Percentiles rank a stretch among this genome's conserved stretches.
These are phyloP conservation scores for Entomophthora muscae DNA, from an alignment of 371 early-diverging fungal species.

Conservation along the genomic window DNA sequence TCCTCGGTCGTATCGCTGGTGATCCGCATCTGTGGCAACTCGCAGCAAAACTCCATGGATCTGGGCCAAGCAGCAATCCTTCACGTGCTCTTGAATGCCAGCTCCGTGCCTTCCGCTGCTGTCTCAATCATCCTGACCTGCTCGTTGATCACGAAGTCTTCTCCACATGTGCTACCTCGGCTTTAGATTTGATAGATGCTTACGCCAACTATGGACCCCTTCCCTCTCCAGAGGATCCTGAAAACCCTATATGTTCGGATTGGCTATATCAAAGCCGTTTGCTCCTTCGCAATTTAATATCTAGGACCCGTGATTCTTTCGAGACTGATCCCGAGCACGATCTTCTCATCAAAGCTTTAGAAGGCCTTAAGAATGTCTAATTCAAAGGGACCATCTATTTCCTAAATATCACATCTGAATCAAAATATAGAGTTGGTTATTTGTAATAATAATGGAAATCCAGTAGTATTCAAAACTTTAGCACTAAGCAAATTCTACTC, in stretches of 20 bases:
- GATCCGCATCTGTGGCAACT: conserved; percentile 58
- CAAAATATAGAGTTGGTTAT: too few species aligned
- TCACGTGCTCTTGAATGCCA: conserved; percentile 55
- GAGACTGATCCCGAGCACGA: conserved; percentile 45
- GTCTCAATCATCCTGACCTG: conserved; percentile 50
- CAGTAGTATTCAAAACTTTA: too few species aligned
- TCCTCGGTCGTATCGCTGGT: conserved; percentile 53
- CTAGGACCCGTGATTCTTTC: conserved; percentile 52
- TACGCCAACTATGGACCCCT: conserved; percentile 46
- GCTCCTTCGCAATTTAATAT: conserved; percentile 62
- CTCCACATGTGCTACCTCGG: conserved; percentile 38
- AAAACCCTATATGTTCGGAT: conserved; percentile 46
- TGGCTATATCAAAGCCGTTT: conserved; percentile 75
- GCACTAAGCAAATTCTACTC: too few species aligned
- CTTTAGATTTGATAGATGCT: conserved; percentile 55
- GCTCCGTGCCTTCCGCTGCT: conserved; percentile 62
- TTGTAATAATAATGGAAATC: too few species aligned
- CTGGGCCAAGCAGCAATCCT: conserved; percentile 25
- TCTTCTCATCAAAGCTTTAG: conserved; percentile 32
- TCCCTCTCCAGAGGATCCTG: not conserved
- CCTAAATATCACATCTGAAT: too few species aligned
- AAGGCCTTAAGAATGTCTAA: conserved; percentile 20
- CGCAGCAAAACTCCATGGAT: conserved; percentile 55
- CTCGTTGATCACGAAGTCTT: conserved; percentile 47
- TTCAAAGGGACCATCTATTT: too few species aligned